A percentile compares a stretch with the other conserved stretches of the same genome.
phyloP scores from a whole-genome alignment of 805 yeast genomes.

The Starmerella tilneyi region DNA sequence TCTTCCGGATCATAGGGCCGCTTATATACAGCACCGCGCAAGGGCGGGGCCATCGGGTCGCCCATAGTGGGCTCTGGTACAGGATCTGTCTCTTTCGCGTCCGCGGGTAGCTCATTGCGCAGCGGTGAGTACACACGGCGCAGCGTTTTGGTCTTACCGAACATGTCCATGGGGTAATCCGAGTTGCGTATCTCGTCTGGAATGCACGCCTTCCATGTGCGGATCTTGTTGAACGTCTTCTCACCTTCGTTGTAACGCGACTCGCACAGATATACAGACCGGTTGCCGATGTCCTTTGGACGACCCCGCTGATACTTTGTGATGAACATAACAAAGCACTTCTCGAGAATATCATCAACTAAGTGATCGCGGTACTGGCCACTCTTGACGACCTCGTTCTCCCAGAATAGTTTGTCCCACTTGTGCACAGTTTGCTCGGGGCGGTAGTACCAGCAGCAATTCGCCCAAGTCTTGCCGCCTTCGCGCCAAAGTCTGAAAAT shows the following conservation, averaged over 20 bases:
- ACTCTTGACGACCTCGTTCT: slow-evolving; percentile 90
- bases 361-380: slow-evolving; percentile 94
- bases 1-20: slow-evolving; percentile 67
- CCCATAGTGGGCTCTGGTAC: slow-evolving; percentile 77
- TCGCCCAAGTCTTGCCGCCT: slow-evolving; percentile 77
- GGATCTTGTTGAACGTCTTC: slow-evolving; percentile 81
- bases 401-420: slow-evolving; percentile 77
- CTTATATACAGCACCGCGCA: slow-evolving; percentile 79
- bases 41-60: slow-evolving; percentile 83
- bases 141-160: slow-evolving; percentile 70
- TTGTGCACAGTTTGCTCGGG: slow-evolving; percentile 97
- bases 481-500: slow-evolving; percentile 81
- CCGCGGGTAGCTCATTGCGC: slow-evolving; percentile 61
- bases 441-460: slow-evolving; percentile 95
- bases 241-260: slow-evolving; percentile 86
- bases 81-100: slow-evolving; percentile 61
- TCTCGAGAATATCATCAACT: slow-evolving; percentile 79
- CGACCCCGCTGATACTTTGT: slow-evolving; percentile 93
- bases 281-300: slow-evolving; percentile 57
- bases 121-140: slow-evolving; percentile 75
- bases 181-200: slow-evolving; percentile 87
- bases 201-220: slow-evolving; percentile 97
- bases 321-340: slow-evolving; percentile 88
- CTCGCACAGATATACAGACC: slow-evolving; percentile 84
- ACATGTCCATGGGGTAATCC: slow-evolving; percentile 40